phyloP scores from a whole-genome alignment of 2,329 filamentous ascomycete species.

The Zalaria sp. region DNA sequence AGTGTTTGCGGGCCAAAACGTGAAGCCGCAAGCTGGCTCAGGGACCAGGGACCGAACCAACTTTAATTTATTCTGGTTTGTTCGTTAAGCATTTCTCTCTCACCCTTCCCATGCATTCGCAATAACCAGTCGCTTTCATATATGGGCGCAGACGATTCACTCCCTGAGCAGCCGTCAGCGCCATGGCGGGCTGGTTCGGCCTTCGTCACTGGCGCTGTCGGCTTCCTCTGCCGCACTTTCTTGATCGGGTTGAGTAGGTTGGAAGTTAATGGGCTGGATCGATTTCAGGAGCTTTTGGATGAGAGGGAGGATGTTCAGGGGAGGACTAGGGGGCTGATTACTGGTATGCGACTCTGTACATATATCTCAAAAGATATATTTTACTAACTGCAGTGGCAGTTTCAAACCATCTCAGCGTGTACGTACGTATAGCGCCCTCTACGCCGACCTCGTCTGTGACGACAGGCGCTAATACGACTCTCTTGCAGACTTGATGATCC shows the following conservation, averaged over 20 bases:
- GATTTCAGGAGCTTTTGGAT: slow-evolving; percentile 64
- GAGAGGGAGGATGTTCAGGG: slow-evolving; percentile 50
- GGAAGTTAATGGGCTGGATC: slow-evolving; percentile 62
- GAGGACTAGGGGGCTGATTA: slow-evolving; percentile 66
- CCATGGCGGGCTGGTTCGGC: slow-evolving; percentile 63
- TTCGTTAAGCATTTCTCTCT: too few relatives aligned
- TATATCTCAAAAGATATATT: background rate
- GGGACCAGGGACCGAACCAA: too few relatives aligned
- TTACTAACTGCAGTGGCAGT: slow-evolving; percentile 34
- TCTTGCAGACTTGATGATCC: slow-evolving; percentile 73
- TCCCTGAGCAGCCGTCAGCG: slow-evolving; percentile 41
- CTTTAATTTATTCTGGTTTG: too few relatives aligned
- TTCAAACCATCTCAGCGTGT: slow-evolving; percentile 82
- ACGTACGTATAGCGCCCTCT: slow-evolving; percentile 33
- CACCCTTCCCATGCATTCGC: too few relatives aligned
- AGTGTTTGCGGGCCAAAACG: too few relatives aligned
- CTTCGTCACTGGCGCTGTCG: slow-evolving; percentile 59
- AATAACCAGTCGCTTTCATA: background rate
- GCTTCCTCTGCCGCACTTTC: slow-evolving; percentile 58
- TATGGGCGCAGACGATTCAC: slow-evolving; percentile 21
- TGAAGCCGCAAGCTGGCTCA: too few relatives aligned
- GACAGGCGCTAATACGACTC: background rate
- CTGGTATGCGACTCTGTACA: slow-evolving; percentile 41
- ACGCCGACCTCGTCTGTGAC: background rate
- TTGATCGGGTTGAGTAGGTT: slow-evolving; percentile 60